These are phyloP conservation scores for Tetrapisispora taiwanensis DNA, from an alignment of 805 yeast genomes.

Conservation along the genomic window DNA sequence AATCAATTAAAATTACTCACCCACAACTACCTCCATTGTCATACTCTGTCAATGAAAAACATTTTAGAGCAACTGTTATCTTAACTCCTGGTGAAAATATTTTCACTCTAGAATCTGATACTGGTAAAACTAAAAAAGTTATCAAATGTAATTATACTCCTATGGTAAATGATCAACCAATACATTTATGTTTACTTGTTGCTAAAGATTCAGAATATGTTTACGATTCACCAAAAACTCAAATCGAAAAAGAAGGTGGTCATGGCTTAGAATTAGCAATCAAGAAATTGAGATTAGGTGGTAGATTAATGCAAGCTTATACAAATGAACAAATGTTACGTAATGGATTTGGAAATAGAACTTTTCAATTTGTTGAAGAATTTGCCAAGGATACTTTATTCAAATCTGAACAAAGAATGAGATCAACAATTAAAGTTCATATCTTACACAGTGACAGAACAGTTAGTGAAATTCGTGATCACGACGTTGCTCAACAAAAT, in stretches of 20 bases:
- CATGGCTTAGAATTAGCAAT: slow-evolving; percentile 60
- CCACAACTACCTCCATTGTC: slow-evolving; percentile 48
- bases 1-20: slow-evolving; percentile 36
- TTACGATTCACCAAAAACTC: slow-evolving; percentile 55
- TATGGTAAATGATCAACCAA: slow-evolving; percentile 53
- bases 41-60: slow-evolving; percentile 57
- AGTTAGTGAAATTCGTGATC: slow-evolving; percentile 61
- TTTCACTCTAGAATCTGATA: slow-evolving; percentile 39
- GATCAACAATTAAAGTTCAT: slow-evolving; percentile 70
- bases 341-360: slow-evolving; percentile 66
- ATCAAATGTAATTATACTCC: slow-evolving; percentile 43
- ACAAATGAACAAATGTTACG: slow-evolving; percentile 82
- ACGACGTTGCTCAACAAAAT: slow-evolving; percentile 82
- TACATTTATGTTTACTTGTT: slow-evolving; percentile 66
- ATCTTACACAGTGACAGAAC: slow-evolving; percentile 58
- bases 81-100: slow-evolving; percentile 58
- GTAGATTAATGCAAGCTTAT: slow-evolving; percentile 80
- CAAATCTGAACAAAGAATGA: slow-evolving; percentile 26
- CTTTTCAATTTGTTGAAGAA: slow-evolving; percentile 67
- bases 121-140: slow-evolving; percentile 25
- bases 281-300: slow-evolving; percentile 67
- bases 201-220: slow-evolving; percentile 64
- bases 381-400: slow-evolving; percentile 44
- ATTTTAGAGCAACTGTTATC: slow-evolving; percentile 68
- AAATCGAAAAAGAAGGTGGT: slow-evolving; percentile 42